Evolutionary conservation across 371 early-diverging fungal genomes (phyloP).

Genomic region (Thermomucor indicae-seudaticae): DNA sequence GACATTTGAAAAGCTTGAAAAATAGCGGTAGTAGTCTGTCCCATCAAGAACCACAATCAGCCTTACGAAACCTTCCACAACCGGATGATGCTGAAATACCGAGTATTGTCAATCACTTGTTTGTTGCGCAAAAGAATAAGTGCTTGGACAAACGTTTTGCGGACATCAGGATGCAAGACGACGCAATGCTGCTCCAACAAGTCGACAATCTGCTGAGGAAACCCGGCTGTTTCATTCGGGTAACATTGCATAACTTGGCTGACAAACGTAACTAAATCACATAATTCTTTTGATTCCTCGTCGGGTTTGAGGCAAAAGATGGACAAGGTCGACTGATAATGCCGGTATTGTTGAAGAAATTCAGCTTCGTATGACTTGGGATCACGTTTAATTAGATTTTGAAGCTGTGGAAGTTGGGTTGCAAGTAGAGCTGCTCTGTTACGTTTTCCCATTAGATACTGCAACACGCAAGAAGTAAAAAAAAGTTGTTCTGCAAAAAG

Average conservation of each 20-base stretch:
- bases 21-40: slow-evolving; percentile 80
- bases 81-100: slow-evolving; percentile 14
- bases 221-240: slow-evolving; percentile 70
- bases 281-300: slow-evolving; percentile 78
- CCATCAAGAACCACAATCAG: not conserved
- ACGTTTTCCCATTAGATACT: slow-evolving; percentile 61
- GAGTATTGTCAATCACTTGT: slow-evolving; percentile 64
- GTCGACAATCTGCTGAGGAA: slow-evolving; percentile 79
- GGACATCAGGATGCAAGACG: slow-evolving; percentile 76
- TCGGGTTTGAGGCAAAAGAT: slow-evolving; percentile 89
- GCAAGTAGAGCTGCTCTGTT: slow-evolving; percentile 70
- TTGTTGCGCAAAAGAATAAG: slow-evolving; percentile 89
- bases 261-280: slow-evolving; percentile 83
- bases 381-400: slow-evolving; percentile 96
- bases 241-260: slow-evolving; percentile 85
- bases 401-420: slow-evolving; percentile 92
- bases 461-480: not conserved
- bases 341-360: slow-evolving; percentile 89
- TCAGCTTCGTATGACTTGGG: slow-evolving; percentile 89
- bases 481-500: slow-evolving; percentile 1
- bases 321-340: slow-evolving; percentile 81
- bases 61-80: slow-evolving; percentile 2
- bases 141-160: slow-evolving; percentile 86
- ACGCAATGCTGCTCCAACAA: slow-evolving; percentile 75
- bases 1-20: slow-evolving; percentile 90